Base-by-base conservation (phyloP, 2,329 filamentous ascomycete species). In the Aspergillus persii region DNA sequence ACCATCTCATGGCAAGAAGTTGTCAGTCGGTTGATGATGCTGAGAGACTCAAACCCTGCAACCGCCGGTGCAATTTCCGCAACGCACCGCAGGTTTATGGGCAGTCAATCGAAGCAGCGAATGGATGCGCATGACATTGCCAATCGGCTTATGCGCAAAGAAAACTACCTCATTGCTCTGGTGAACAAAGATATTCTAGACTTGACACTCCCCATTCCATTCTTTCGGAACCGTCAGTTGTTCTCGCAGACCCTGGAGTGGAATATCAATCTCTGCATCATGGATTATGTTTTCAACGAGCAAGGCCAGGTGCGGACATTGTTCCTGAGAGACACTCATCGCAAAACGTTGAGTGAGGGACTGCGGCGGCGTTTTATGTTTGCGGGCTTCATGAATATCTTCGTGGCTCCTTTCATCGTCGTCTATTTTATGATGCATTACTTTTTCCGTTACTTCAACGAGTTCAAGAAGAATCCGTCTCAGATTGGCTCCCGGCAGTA, bases 61-160 rank as follows among this genome's bases (percentile, higher is more conserved):
- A 96, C 93, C n/a, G 86, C 85, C 1, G 81, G 83, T 7, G 84
- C 83, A 18, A 77, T 87, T 15, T 83, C 83, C n/a, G 79, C 84
- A 9, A 78, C 81, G 61, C 83, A 84, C 64, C 82, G 84, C 60
- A 84, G 82, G 63, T 86, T 84, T 60, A 82, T 94, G 63, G 90
- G 90, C 50, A 92, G 88, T 59, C 92, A 96, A 71, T 96, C 92
- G 26, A 96, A 97, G 74, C 92, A 98, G 76, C 85, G 94, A 62
- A 88, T 99, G 67, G 95, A 97, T 75, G 95, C 95, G 9, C 92
- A 97, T 69, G 95, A 97, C 70, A 98, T 99, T 73, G 95, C 95
- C 6, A 99, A 98, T 71, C 87, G 95, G 33, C 79, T 99, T 50
- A 98, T 99, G 95, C 89, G 95, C 60, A 90, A 91, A 70, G 94